These are phyloP conservation scores for Carex myosuroides DNA, from an alignment of 176 grass and related monocot species.

Conservation along the genomic window DNA sequence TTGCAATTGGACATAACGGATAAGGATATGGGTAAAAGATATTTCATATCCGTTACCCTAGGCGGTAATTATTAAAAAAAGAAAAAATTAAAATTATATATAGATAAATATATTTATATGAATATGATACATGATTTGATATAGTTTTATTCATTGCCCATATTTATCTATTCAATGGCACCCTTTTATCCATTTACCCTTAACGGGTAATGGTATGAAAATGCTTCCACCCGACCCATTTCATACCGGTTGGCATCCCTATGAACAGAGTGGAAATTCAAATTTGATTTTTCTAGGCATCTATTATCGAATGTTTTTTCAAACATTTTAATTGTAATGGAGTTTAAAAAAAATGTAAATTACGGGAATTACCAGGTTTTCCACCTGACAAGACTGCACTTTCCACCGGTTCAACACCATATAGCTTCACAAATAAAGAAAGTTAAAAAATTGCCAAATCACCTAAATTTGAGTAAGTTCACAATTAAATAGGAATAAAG, in stretches of 20 bases:
- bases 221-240: too few species aligned
- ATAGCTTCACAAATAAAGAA: conserved; percentile 39
- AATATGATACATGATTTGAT: too few species aligned
- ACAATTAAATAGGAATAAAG: conserved; percentile 17
- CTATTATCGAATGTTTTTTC: neutral
- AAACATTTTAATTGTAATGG: neutral
- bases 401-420: conserved; percentile 78
- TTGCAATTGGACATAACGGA: neutral
- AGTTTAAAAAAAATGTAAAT: neutral
- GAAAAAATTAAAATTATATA: too few species aligned
- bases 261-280: neutral
- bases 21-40: too few species aligned
- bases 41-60: too few species aligned
- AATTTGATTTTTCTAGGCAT: neutral
- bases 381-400: conserved; percentile 78
- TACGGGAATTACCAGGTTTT: conserved; percentile 55
- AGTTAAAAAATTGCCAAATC: neutral
- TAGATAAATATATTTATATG: too few species aligned
- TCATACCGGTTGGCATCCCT: too few species aligned
- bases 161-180: too few species aligned
- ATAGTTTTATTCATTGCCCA: too few species aligned
- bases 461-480: neutral
- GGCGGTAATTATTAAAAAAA: too few species aligned
- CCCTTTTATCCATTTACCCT: too few species aligned
- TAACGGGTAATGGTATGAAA: too few species aligned